phyloP scores from a whole-genome alignment of 306 rosid genomes.

The Acacia acuminata region DNA sequence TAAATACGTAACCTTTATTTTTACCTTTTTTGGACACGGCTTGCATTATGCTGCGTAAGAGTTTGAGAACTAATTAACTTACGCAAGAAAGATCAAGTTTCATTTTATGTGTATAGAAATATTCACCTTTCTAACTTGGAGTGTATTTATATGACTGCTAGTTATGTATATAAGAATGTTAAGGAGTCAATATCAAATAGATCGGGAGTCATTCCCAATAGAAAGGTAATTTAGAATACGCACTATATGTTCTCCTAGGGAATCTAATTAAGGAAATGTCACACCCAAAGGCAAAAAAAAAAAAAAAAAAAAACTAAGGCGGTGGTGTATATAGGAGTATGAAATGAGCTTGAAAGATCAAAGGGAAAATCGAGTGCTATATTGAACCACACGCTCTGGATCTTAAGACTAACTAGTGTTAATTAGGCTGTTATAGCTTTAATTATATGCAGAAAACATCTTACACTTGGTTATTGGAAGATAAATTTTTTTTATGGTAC shows the following conservation, averaged over 20 bases:
- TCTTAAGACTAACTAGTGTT: neutral
- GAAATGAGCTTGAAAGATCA: neutral
- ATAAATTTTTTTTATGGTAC: neutral
- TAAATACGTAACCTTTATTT: neutral
- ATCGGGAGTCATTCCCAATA: slow-evolving; percentile 34
- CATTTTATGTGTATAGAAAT: slow-evolving; percentile 13
- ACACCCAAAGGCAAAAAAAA: neutral
- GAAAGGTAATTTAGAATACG: slow-evolving; percentile 25
- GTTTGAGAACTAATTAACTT: slow-evolving; percentile 12
- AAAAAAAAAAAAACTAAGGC: neutral
- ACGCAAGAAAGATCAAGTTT: slow-evolving; percentile 28
- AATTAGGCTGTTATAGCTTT: neutral
- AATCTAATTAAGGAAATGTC: neutral
- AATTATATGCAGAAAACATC: slow-evolving; percentile 3
- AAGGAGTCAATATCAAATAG: slow-evolving; percentile 40
- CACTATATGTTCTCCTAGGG: neutral
- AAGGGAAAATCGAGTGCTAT: neutral
- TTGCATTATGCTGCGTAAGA: slow-evolving; percentile 29
- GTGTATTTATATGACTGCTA: neutral
- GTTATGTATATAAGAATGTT: slow-evolving; percentile 22
- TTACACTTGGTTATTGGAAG: neutral
- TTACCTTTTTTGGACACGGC: neutral
- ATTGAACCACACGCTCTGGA: neutral
- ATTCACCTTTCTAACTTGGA: slow-evolving; percentile 14
- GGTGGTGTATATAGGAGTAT: neutral